Evolutionary conservation across 2,329 filamentous ascomycete genomes (phyloP), one percentile per base, ranked within the genome.

Genomic region (Ophiocordyceps camponoti-saundersi): DNA sequence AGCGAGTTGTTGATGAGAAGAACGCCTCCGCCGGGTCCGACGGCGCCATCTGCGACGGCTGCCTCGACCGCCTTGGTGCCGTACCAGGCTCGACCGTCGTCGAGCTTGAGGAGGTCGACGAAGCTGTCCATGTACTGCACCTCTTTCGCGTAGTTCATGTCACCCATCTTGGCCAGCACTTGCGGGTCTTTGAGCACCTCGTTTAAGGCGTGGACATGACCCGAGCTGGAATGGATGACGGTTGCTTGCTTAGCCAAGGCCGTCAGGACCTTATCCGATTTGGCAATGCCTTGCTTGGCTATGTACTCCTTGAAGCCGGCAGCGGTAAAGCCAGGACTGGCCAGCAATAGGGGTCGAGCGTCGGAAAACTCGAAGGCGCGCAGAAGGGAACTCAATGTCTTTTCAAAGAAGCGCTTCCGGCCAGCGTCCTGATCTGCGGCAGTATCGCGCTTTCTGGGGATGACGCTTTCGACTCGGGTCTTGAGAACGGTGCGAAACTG

Each of bases 41-140:
- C 87, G 0, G 89, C 92, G 1, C 90, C 90, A 55, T 92, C 85
- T 12, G 80, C 79, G 4, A 95, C 81, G 0, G 90, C 90, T 50
- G 76, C 77, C 58, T 86, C 80, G 2, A 95, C 88, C 46, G 94
- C 86, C 15, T 72, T 75, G 0, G 82, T 77, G 0, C 92, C 92
- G 63, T 98, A 98, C 74, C 89, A 95, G 2, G 89, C 90, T 48
- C 84, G 77, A 3, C 85, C 85, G 53, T 95, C 89, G 51, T 96
- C 89, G 49, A 78, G 77, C 46, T 89, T 80, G 49, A 98, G 69
- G 50, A 85, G 70, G 0, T 80, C 75, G 55, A 84, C 79, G 59
- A 96, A 88, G 42, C 80, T 77, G 56, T 96, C 88, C 79, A 98
- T 88, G 50, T 86, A 71, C 36, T 73, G 75, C 1, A 87, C 87